Base-by-base conservation (phyloP, 305 asterid species). In the Rubia peregrina region DNA sequence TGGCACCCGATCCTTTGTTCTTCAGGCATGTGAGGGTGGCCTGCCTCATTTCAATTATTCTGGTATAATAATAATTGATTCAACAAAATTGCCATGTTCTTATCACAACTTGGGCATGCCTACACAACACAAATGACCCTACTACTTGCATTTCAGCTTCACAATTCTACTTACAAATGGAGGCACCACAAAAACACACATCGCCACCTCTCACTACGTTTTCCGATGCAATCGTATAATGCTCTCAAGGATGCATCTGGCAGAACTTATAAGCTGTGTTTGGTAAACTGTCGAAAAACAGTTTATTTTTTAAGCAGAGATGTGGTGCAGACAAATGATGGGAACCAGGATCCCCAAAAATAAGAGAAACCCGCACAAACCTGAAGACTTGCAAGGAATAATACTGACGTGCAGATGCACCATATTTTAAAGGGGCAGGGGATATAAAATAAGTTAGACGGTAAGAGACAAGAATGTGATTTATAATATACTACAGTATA, bases 11-110 rank as follows among this genome's bases (percentile, higher is more conserved):
- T 36, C 26, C 41, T 16, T 33, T 55, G 33, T 56, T 56, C 33
- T 77, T 22, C 72, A 70, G 65, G 48, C 76, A 81, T 70, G 74
- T 67, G 78, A 67, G 68, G 62, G 13, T 22, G 62, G 62, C 33
- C 33, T 3, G 33, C 62, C 33, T 10, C 26, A 56, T n/a, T 10
- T n/a, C 62, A 56, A 56, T 56, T 56, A 56, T 22, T 56, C 21
- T 0, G 33, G 33, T 56, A 56, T 56, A 56, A 21, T 21, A 56
- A 22, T 22, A 21, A n/a, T 51, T 51, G 19, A 16, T 12, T 51
- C 21, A 51, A 51, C 13, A 6, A 19, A 56, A 26, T 17, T 44
- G 9, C 67, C 76, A 65, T 65, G 33, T 53, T 48, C 22, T 9
- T 46, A 73, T 55, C 21, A 53, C 33, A 51, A 36, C 36, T 21